These are phyloP conservation scores for Yamadazyma jaroonii DNA, from an alignment of 1,139 yeast genomes.

Conservation along the genomic window DNA sequence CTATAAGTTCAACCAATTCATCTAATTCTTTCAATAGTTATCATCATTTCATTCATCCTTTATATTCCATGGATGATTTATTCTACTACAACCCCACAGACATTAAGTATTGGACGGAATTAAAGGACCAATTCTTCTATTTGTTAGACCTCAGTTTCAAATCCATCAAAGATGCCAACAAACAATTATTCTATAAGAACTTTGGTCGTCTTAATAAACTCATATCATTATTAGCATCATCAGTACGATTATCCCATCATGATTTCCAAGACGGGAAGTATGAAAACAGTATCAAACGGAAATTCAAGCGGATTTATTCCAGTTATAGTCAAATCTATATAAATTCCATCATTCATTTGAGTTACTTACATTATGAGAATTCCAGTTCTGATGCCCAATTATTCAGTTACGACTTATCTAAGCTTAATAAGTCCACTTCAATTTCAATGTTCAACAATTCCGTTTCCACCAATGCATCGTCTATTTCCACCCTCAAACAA, in stretches of 20 bases:
- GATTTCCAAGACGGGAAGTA: constrained; percentile 46
- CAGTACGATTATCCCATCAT: constrained; percentile 50
- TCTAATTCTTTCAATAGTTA: constrained; percentile 26
- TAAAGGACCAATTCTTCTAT: constrained; percentile 44
- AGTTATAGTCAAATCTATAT: constrained; percentile 60
- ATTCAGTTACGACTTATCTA: constrained; percentile 32
- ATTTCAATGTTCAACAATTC: constrained; percentile 14
- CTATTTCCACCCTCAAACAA: constrained; percentile 25
- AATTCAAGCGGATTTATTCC: constrained; percentile 49
- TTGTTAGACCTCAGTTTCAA: constrained; percentile 46
- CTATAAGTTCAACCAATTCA: constrained; percentile 27
- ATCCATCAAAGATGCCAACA: constrained; percentile 48
- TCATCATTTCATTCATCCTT: constrained; percentile 44
- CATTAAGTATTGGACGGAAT: constrained; percentile 55
- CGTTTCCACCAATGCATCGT: constrained; percentile 19
- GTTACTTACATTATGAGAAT: constrained; percentile 32
- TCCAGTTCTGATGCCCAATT: constrained; percentile 26
- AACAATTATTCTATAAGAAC: constrained; percentile 50
- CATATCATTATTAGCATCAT: constrained; percentile 46
- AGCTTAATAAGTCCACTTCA: constrained; percentile 29
- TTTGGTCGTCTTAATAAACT: constrained; percentile 50
- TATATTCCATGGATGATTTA: constrained; percentile 38
- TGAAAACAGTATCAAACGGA: constrained; percentile 43
- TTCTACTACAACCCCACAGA: constrained; percentile 61
- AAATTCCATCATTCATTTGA: constrained; percentile 54